Base-by-base conservation (phyloP, 1,284 basidiomycete species). In the Fomes fomentarius region DNA sequence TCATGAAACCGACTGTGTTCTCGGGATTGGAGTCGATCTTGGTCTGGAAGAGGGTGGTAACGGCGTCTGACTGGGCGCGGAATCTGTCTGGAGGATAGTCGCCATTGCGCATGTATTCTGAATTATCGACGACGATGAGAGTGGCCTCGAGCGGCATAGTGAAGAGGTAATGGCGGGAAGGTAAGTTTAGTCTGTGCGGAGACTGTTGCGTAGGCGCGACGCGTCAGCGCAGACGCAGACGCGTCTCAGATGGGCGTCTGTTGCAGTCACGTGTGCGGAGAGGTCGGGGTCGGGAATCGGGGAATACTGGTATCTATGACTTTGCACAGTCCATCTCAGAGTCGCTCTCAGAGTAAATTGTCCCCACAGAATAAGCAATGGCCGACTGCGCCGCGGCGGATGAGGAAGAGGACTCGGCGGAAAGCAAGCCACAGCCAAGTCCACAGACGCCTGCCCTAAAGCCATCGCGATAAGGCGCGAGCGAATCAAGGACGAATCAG, bases 11-110 rank as follows among this genome's bases (percentile, higher is more conserved):
- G 49, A 98, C 95, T 14, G 94, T 94, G 74, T 93, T 98, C 77
- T 99, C 97, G 24, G 96, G 94, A 76, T 99, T 97, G 35, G 92
- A 89, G 71, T 94, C 89, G 60, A 91, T 91, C 82, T 99, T 99
- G 54, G 93, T 89, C 68, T 91, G 88, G 74, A 98, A 97, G 66
- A 98, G 82, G 53, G 89, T 85, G 59, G 86, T 94, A 58, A 96
- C 92, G 3, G 96, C 94, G 74, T 99, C 96, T 14, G 88, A 76
- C 74, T 98, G 96, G 1, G 96, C 93, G 50, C 91, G 88, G 71
- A 95, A 94, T 61, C 88, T 84, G 28, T 89, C 90, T 31, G 95
- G 95, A 34, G 80, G 77, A 72, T 96, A 98, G 76, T 98, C 96
- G 39, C 96, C 96, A 74, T 98, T 98, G 64, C 92, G 84, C 93